Evolutionary conservation across 2,329 filamentous ascomycete species (phyloP).

Genomic region (Colletotrichum noveboracense): DNA sequence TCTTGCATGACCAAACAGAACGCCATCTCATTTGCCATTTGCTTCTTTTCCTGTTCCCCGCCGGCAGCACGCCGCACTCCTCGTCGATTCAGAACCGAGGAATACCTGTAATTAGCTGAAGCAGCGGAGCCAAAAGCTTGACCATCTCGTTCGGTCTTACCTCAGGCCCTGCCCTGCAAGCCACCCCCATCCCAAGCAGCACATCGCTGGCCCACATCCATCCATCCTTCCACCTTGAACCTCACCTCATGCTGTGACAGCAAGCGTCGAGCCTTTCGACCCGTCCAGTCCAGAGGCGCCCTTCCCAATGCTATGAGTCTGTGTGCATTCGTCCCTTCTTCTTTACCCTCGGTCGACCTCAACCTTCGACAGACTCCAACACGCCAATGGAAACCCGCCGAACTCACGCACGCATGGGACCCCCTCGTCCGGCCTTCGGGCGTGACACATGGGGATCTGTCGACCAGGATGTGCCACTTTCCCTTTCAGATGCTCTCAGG

Average conservation of each 20-base stretch:
- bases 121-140: neutral
- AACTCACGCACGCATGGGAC: neutral
- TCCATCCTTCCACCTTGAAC: neutral
- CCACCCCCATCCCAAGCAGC: neutral
- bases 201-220: neutral
- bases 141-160: neutral
- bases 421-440: neutral
- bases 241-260: slow-evolving; percentile 9
- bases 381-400: neutral
- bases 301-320: neutral
- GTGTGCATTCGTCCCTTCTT: neutral
- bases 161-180: neutral
- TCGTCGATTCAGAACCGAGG: neutral
- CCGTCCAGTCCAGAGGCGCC: neutral
- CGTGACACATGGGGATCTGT: neutral
- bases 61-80: neutral
- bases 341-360: neutral
- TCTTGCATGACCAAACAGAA: neutral
- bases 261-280: neutral
- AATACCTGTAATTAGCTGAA: neutral
- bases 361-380: neutral
- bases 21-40: neutral
- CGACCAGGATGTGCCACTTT: neutral
- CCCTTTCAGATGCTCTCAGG: neutral
- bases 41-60: neutral